These are phyloP conservation scores for Trichoderma gracile DNA, from an alignment of 2,329 filamentous ascomycete species.

Conservation along the genomic window DNA sequence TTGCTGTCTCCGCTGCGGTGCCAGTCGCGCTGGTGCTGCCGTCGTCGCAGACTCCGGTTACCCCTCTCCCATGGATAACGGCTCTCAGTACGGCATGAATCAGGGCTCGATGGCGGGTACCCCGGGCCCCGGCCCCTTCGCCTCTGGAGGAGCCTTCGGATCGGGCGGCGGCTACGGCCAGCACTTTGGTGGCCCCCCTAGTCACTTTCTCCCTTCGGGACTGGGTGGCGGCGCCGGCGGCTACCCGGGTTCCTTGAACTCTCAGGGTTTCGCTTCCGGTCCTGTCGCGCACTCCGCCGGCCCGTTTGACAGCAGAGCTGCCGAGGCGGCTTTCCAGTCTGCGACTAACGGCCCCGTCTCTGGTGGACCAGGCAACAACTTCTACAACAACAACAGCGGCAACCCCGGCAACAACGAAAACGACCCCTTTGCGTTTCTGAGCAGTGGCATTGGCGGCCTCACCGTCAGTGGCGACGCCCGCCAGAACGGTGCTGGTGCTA, in stretches of 20 bases:
- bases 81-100: slow-evolving; percentile 80
- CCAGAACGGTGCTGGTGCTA: slow-evolving; percentile 60
- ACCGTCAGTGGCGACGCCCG: slow-evolving; percentile 68
- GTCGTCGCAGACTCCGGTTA: slow-evolving; percentile 94
- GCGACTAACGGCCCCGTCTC: slow-evolving; percentile 79
- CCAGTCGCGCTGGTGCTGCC: slow-evolving; percentile 87
- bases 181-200: slow-evolving; percentile 84
- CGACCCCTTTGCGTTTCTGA: slow-evolving; percentile 80
- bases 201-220: slow-evolving; percentile 86
- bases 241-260: slow-evolving; percentile 79
- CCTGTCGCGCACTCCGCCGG: slow-evolving; percentile 79
- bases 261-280: slow-evolving; percentile 70
- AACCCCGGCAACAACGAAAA: slow-evolving; percentile 69
- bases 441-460: slow-evolving; percentile 69
- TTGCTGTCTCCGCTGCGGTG: slow-evolving; percentile 93
- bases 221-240: slow-evolving; percentile 68
- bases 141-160: slow-evolving; percentile 67
- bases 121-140: slow-evolving; percentile 74
- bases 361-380: slow-evolving; percentile 64
- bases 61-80: slow-evolving; percentile 84
- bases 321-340: slow-evolving; percentile 91
- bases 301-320: slow-evolving; percentile 88
- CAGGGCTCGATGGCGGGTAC: slow-evolving; percentile 84
- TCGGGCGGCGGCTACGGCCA: slow-evolving; percentile 67
- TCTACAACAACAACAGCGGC: slow-evolving; percentile 48